These are phyloP conservation scores for Fusarium compactum DNA, from an alignment of 2,329 filamentous ascomycete genomes.

Conservation along the genomic window DNA sequence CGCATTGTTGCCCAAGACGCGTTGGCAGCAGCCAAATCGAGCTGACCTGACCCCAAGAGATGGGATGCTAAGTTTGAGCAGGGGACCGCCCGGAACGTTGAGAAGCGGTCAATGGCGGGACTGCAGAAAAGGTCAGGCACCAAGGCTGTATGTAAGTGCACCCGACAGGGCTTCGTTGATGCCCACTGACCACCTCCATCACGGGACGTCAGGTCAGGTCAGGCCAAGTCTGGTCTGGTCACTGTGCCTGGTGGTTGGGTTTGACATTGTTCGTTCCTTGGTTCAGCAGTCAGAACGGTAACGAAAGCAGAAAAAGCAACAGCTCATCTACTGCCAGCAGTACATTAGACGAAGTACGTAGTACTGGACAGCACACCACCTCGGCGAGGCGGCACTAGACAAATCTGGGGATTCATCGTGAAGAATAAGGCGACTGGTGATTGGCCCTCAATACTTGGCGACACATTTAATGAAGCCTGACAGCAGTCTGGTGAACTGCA, in stretches of 20 bases:
- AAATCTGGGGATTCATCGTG: constrained; percentile 21
- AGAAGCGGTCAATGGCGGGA: constrained; percentile 52
- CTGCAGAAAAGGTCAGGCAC: constrained; percentile 46
- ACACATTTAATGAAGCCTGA: constrained; percentile 28
- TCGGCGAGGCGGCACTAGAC: constrained; percentile 22
- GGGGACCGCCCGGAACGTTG: constrained; percentile 51
- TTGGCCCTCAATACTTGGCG: constrained; percentile 20
- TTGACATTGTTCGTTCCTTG: constrained; percentile 21
- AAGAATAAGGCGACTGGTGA: constrained; percentile 16
- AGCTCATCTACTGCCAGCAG: constrained; percentile 27
- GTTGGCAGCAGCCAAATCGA: constrained; percentile 48
- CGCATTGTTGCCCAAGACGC: constrained; percentile 52
- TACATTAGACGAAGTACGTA: constrained; percentile 5
- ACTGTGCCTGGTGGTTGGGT: constrained; percentile 33
- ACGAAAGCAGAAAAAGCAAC: constrained; percentile 30
- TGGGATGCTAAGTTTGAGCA: constrained; percentile 48
- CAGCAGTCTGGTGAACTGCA: constrained; percentile 19
- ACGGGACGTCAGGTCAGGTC: constrained; percentile 18
- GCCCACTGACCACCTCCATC: constrained; percentile 46
- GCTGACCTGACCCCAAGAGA: constrained; percentile 44
- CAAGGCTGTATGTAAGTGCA: constrained; percentile 46
- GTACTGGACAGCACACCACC: constrained; percentile 25
- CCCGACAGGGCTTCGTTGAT: constrained; percentile 48
- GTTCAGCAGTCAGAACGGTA: constrained; percentile 2
- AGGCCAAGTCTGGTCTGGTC: not conserved